Conservation (phyloP, 495 filamentous ascomycete species). For the Paragyromitra xinjiangensis region DNA sequence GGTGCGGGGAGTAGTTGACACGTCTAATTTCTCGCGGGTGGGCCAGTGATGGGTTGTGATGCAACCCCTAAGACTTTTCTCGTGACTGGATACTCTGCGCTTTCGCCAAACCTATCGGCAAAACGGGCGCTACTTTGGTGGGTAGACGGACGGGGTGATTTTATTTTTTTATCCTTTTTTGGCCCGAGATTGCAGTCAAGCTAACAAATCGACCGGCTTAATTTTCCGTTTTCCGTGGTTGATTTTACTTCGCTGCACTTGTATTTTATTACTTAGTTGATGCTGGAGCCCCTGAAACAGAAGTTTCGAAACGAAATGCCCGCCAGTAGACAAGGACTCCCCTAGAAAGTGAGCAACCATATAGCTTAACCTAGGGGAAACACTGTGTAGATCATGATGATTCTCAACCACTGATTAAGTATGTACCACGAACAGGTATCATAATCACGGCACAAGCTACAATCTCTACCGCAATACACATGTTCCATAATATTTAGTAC, state of each 20-base stretch:
- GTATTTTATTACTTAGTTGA: neutral
- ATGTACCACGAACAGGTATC: too few relatives aligned
- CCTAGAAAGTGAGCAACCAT: too few relatives aligned
- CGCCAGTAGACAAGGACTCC: too few relatives aligned
- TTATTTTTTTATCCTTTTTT: neutral
- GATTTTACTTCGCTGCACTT: neutral
- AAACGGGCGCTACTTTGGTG: neutral
- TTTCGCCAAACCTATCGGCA: neutral
- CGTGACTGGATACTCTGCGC: neutral
- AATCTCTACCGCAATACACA: too few relatives aligned
- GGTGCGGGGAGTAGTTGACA: constrained; percentile 20
- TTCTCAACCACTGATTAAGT: neutral
- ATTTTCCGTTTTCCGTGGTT: neutral
- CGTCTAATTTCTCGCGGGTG: constrained; percentile 14
- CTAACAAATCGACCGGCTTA: neutral
- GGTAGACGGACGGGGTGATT: neutral
- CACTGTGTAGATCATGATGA: neutral
- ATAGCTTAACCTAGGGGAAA: neutral
- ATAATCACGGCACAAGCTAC: too few relatives aligned
- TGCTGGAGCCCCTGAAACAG: neutral
- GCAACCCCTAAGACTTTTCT: constrained; percentile 11
- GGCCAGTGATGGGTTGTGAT: constrained; percentile 40
- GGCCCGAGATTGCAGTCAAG: neutral
- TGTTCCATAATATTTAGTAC: too few relatives aligned
- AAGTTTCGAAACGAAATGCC: too few relatives aligned